Conservation (phyloP, 495 filamentous ascomycete genomes). For the Trichoderma parareesei region DNA sequence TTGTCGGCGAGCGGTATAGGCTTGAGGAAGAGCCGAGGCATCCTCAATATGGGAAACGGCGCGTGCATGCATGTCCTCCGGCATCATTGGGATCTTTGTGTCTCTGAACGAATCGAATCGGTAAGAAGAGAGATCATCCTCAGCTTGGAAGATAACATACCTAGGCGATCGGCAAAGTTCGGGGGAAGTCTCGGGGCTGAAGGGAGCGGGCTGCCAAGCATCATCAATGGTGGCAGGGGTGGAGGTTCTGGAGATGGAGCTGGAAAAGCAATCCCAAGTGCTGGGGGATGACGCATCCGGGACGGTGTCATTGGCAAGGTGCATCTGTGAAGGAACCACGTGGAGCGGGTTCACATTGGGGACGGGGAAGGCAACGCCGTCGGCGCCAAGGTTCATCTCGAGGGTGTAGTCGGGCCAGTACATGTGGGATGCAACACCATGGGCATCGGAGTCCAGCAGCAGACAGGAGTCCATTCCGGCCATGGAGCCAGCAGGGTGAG, state of each 20-base stretch:
- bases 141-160: slow-evolving; percentile 22
- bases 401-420: slow-evolving; percentile 33
- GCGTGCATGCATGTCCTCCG: not conserved
- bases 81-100: not conserved
- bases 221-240: slow-evolving; percentile 40
- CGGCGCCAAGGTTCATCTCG: slow-evolving; percentile 28
- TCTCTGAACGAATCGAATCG: slow-evolving; percentile 2
- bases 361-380: slow-evolving; percentile 34
- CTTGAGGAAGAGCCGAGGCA: slow-evolving; percentile 32
- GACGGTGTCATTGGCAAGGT: slow-evolving; percentile 33
- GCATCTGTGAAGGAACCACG: slow-evolving; percentile 35
- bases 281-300: slow-evolving; percentile 35
- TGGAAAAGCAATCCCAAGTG: slow-evolving; percentile 41
- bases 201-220: slow-evolving; percentile 36
- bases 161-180: slow-evolving; percentile 40
- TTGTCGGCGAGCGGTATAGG: slow-evolving; percentile 35
- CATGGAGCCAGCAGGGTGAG: slow-evolving; percentile 26
- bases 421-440: slow-evolving; percentile 31
- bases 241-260: slow-evolving; percentile 38
- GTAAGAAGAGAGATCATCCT: slow-evolving; percentile 3
- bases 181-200: slow-evolving; percentile 41
- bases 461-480: slow-evolving; percentile 25
- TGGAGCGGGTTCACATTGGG: slow-evolving; percentile 33
- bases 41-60: slow-evolving; percentile 20
- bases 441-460: slow-evolving; percentile 12